A percentile compares a stretch with the other conserved stretches of the same genome.
These are phyloP conservation scores for Suillus variegatus DNA, from an alignment of 768 basidiomycete genomes.

Conservation along the genomic window DNA sequence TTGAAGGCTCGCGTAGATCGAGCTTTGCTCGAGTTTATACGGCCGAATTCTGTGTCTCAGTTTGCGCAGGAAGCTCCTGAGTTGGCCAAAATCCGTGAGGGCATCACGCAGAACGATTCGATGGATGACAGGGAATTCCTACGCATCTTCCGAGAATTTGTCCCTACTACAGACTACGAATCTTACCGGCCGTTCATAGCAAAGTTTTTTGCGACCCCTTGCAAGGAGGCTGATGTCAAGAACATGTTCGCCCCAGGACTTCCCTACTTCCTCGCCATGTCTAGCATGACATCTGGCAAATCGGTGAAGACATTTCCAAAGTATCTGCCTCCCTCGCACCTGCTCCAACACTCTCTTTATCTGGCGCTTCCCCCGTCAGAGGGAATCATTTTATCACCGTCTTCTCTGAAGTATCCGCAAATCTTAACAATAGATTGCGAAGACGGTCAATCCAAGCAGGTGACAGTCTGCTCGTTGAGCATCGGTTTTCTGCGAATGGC, in stretches of 20 bases:
- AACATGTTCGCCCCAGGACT: conserved; percentile 23
- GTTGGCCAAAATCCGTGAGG: conserved; percentile 14
- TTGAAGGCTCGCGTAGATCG: background rate
- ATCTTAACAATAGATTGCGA: background rate
- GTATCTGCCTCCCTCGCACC: conserved; percentile 9
- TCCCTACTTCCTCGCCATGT: conserved; percentile 11
- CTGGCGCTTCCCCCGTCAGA: background rate
- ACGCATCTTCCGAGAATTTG: conserved; percentile 8
- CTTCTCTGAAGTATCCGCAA: background rate
- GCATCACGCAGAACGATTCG: conserved; percentile 2
- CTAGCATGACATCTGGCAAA: conserved; percentile 20
- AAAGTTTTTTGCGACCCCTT: conserved; percentile 18
- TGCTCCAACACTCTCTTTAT: background rate
- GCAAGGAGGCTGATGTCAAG: conserved; percentile 20
- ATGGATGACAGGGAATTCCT: conserved; percentile 13
- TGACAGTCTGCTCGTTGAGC: background rate
- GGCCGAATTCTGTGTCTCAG: background rate
- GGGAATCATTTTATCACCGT: background rate
- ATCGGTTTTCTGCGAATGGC: background rate
- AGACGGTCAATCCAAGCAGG: background rate
- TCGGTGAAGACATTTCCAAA: conserved; percentile 12
- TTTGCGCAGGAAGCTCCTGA: background rate
- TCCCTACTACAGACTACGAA: conserved; percentile 19
- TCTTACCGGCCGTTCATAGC: conserved; percentile 16
- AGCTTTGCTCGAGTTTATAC: conserved; percentile 2